Percentiles rank a stretch among this genome's conserved stretches.
phyloP scores from a whole-genome alignment of 495 filamentous ascomycete species.

The Aspergillus asperescens region DNA sequence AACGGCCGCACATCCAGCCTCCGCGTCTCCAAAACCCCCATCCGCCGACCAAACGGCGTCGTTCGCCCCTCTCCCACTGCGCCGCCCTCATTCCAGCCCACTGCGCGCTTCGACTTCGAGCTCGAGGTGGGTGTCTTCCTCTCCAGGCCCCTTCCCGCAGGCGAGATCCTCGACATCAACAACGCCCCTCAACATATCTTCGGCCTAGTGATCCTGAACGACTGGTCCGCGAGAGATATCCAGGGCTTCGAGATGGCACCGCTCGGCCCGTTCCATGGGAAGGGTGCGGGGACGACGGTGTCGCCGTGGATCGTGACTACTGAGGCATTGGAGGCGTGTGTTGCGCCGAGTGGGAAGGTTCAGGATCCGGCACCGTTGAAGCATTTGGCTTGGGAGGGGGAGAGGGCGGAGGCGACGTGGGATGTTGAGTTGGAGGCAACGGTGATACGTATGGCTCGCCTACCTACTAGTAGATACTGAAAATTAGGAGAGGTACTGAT shows the following conservation, averaged over 20 bases:
- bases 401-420: constrained; percentile 13
- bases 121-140: constrained; percentile 75
- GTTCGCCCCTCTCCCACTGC: constrained; percentile 41
- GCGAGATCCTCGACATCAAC: constrained; percentile 15
- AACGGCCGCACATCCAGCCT: constrained; percentile 68
- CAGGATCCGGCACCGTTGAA: constrained; percentile 7
- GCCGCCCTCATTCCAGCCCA: constrained; percentile 47
- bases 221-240: constrained; percentile 55
- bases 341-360: not conserved
- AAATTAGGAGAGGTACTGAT: not conserved
- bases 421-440: constrained; percentile 19
- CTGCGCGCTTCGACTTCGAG: constrained; percentile 65
- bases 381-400: constrained; percentile 16
- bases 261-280: constrained; percentile 47
- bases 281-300: constrained; percentile 78
- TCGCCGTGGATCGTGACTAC: constrained; percentile 77
- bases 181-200: constrained; percentile 55
- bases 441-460: constrained; percentile 19
- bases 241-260: constrained; percentile 34
- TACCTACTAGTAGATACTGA: not conserved
- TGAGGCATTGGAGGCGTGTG: constrained; percentile 65
- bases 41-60: constrained; percentile 60
- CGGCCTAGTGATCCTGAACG: constrained; percentile 79
- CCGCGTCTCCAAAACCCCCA: constrained; percentile 57
- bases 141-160: constrained; percentile 29